Evolutionary conservation across 164 flowering plant genomes (phyloP).

Genomic region (Aristolochia contorta): DNA sequence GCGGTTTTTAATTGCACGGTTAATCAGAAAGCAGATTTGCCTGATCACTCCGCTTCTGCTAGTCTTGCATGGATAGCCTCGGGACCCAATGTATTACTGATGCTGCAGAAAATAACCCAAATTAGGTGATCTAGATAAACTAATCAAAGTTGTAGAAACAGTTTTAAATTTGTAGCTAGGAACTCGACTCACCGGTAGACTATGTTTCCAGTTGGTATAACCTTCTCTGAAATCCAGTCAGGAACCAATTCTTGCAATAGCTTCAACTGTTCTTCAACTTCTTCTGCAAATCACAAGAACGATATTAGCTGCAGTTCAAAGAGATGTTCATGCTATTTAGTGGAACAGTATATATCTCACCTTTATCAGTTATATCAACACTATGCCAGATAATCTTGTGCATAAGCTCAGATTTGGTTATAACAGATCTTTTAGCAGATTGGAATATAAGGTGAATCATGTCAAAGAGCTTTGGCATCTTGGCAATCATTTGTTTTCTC

Average conservation of each 20-base stretch:
- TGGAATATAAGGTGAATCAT: constrained; percentile 54
- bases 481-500: constrained; percentile 44
- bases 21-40: too few relatives aligned
- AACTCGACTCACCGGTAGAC: constrained; percentile 41
- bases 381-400: constrained; percentile 41
- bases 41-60: constrained; percentile 5
- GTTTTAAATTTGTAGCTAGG: neutral
- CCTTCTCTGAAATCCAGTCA: constrained; percentile 56
- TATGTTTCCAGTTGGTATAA: constrained; percentile 43
- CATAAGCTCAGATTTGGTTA: constrained; percentile 74
- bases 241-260: constrained; percentile 61
- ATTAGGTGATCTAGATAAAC: neutral
- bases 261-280: constrained; percentile 60
- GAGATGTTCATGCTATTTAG: too few relatives aligned
- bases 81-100: neutral
- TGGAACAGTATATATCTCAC: constrained; percentile 25
- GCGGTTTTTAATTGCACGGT: too few relatives aligned
- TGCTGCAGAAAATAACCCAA: neutral
- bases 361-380: constrained; percentile 42
- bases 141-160: neutral
- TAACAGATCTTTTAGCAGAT: constrained; percentile 39
- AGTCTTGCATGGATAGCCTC: constrained; percentile 6
- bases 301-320: too few relatives aligned
- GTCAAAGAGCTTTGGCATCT: constrained; percentile 67
- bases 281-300: constrained; percentile 31